Evolutionary conservation across 257 asterid genomes (phyloP).

Genomic region (Voacanga thouarsii): DNA sequence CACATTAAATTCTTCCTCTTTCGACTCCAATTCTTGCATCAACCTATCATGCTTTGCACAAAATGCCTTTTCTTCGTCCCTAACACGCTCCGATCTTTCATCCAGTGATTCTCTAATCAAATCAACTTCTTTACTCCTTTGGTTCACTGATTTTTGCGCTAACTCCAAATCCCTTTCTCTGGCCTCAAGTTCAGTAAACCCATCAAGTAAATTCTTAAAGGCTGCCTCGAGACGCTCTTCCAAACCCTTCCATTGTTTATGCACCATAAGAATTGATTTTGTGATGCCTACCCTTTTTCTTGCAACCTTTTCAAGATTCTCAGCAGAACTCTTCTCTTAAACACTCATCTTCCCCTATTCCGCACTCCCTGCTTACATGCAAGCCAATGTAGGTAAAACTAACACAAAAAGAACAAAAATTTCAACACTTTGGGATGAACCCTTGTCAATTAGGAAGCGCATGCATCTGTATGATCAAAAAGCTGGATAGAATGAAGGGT

Average conservation of each 20-base stretch:
- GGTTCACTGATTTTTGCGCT: not conserved
- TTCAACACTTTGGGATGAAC: not conserved
- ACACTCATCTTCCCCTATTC: not conserved
- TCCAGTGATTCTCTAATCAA: not conserved
- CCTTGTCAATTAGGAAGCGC: not conserved
- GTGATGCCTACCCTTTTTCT: not conserved
- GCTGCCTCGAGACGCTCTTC: not conserved
- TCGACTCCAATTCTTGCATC: not conserved
- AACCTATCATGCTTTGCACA: not conserved
- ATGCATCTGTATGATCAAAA: not conserved
- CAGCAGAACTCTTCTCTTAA: not conserved
- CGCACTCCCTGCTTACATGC: not conserved
- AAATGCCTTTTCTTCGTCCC: not conserved
- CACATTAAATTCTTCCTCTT: not conserved
- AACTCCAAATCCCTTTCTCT: constrained; percentile 1
- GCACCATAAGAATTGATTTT: not conserved
- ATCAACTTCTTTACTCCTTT: not conserved
- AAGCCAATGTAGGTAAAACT: not conserved
- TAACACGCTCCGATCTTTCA: not conserved
- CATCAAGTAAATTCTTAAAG: not conserved
- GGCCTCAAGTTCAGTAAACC: not conserved
- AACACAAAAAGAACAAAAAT: not conserved
- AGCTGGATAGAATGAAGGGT: not conserved
- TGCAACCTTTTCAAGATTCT: not conserved
- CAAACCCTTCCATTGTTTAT: not conserved